phyloP scores from a whole-genome alignment of 768 basidiomycete species.

The Mrakia blollopis region DNA sequence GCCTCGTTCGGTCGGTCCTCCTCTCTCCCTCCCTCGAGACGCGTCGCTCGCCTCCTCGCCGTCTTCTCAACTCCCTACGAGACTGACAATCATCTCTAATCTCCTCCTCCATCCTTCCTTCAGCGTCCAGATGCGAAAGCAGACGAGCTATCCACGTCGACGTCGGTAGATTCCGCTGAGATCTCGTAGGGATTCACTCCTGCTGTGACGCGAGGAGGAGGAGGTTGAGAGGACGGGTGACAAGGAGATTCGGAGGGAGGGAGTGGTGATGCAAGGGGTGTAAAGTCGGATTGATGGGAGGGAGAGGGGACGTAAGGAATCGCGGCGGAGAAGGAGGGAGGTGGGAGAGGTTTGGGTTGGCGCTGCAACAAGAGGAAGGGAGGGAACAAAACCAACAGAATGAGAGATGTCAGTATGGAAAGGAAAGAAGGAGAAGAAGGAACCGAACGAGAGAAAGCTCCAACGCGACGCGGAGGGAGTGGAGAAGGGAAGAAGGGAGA shows the following conservation, averaged over 20 bases:
- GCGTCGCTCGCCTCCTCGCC: neutral
- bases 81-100: neutral
- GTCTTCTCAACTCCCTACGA: neutral
- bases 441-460: neutral
- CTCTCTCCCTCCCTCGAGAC: neutral
- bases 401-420: neutral
- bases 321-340: neutral
- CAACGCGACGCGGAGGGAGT: neutral
- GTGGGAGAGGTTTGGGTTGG: conserved; percentile 1
- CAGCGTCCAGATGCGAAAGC: neutral
- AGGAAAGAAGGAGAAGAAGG: too few species aligned
- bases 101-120: neutral
- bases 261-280: neutral
- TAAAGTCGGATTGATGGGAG: neutral
- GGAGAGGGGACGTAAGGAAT: neutral
- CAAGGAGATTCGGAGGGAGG: neutral
- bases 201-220: neutral
- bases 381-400: neutral
- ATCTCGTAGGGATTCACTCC: neutral
- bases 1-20: neutral
- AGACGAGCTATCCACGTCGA: neutral
- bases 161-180: neutral
- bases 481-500: neutral
- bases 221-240: neutral
- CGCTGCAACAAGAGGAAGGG: neutral